phyloP scores from a whole-genome alignment of 2,329 filamentous ascomycete species.

The Diplodia seriata region DNA sequence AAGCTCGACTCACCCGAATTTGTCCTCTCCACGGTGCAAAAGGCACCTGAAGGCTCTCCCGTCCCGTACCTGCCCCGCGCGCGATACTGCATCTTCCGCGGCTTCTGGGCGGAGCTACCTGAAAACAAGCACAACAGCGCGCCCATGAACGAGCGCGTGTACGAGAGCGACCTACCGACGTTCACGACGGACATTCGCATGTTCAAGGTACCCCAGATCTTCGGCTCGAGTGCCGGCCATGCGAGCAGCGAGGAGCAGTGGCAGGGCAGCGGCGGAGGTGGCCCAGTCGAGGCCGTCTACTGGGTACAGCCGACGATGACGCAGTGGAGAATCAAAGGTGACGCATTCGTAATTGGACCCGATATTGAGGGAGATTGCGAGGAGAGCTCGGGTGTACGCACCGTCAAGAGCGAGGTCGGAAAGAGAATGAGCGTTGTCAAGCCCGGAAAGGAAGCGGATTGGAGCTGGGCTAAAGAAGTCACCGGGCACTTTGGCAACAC shows the following conservation, averaged over 20 bases:
- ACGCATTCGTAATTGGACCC: slow-evolving; percentile 74
- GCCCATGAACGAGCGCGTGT: slow-evolving; percentile 72
- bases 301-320: slow-evolving; percentile 75
- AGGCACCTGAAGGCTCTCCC: slow-evolving; percentile 50
- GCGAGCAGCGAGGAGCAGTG: slow-evolving; percentile 52
- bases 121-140: slow-evolving; percentile 76
- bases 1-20: slow-evolving; percentile 59
- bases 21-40: slow-evolving; percentile 58
- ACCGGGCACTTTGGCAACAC: slow-evolving; percentile 91
- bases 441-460: slow-evolving; percentile 57
- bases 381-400: slow-evolving; percentile 61
- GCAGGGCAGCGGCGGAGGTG: slow-evolving; percentile 67
- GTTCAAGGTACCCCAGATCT: slow-evolving; percentile 79
- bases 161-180: slow-evolving; percentile 77
- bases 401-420: slow-evolving; percentile 66
- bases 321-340: slow-evolving; percentile 86
- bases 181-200: slow-evolving; percentile 90
- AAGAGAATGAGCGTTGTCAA: slow-evolving; percentile 67
- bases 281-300: slow-evolving; percentile 80
- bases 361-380: slow-evolving; percentile 66
- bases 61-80: slow-evolving; percentile 61
- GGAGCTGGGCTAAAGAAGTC: slow-evolving; percentile 81
- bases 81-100: slow-evolving; percentile 83
- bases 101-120: slow-evolving; percentile 79
- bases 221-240: slow-evolving; percentile 57